Base-by-base conservation (phyloP, 306 rosid species). In the Notholithocarpus densiflorus region DNA sequence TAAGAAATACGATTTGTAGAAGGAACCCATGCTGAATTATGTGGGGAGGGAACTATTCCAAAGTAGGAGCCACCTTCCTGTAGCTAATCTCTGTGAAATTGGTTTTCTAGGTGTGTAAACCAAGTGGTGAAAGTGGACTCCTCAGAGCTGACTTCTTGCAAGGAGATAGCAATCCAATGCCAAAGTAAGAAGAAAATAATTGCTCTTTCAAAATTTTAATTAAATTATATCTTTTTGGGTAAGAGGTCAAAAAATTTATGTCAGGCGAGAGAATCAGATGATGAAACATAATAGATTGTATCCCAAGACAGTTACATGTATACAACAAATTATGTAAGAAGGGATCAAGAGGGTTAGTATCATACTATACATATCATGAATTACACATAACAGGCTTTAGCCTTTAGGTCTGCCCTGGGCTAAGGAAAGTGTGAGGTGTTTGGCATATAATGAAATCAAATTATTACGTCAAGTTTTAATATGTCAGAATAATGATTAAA, bases 101-200 rank as follows among this genome's bases (percentile, higher is more conserved):
- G 52, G 7, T 34, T 66, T 37, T 76, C 76, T 21, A 91, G 95
- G 89, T 72, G 20, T 90, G 95, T 80, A 86, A 77, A 70, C 90
- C 92, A 66, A 56, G 71, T 54, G 92, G 86, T 8, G 81, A 82
- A 74, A 86, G 86, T 72, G 92, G 89, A 79, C 91, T 89, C 24
- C 85, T 87, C 66, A 80, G 83, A 82, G 95, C 90, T 76, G 91
- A 90, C 52, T 73, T 56, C 80, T 11, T 71, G 82, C 85, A 72
- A 74, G 89, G 85, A 73, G 89, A 79, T 74, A 27, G 57, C 78
- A 79, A 72, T 34, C 77, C 88, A 51, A 79, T 80, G 88, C 86
- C 53, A 48, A 81, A 60, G 74, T 15, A 70, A 26, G 71, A n/a
- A 68, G 56, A 20, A 24, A 20, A 52, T 26, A 2, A 65, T 18